These are phyloP conservation scores for Exophiala calicioides DNA, from an alignment of 2,329 filamentous ascomycete species.

Conservation along the genomic window DNA sequence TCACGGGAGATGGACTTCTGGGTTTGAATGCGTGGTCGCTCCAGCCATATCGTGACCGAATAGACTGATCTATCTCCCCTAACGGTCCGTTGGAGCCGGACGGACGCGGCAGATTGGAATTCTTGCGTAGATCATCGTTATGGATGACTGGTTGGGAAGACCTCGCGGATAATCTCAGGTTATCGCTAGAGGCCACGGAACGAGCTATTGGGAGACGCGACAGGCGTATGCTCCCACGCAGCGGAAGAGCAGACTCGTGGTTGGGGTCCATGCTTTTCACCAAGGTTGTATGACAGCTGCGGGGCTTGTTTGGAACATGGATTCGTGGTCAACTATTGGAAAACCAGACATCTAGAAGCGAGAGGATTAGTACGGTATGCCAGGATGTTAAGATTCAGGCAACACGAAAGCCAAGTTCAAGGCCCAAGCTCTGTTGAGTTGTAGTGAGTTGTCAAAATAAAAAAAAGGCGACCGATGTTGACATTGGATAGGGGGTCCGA, in stretches of 20 bases:
- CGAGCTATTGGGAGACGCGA: slow-evolving; percentile 30
- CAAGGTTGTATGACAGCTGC: slow-evolving; percentile 3
- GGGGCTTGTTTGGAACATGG: slow-evolving; percentile 6
- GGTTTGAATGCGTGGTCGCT: slow-evolving; percentile 9
- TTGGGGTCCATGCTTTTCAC: slow-evolving; percentile 26
- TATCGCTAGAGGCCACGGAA: slow-evolving; percentile 27
- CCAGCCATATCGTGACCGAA: slow-evolving; percentile 25
- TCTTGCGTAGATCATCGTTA: slow-evolving; percentile 26
- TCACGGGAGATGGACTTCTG: slow-evolving; percentile 24
- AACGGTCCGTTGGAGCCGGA: slow-evolving; percentile 8
- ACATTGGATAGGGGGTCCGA: slow-evolving; percentile 3
- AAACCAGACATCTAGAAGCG: slow-evolving; percentile 2
- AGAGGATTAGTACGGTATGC: too few relatives aligned
- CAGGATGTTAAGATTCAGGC: too few relatives aligned
- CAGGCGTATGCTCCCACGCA: slow-evolving; percentile 24
- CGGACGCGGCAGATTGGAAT: slow-evolving; percentile 20
- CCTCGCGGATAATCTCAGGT: slow-evolving; percentile 18
- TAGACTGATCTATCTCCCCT: slow-evolving; percentile 25
- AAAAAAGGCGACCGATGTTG: slow-evolving; percentile 8
- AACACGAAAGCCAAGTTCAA: not conserved
- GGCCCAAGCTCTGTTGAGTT: not conserved
- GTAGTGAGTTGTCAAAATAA: too few relatives aligned
- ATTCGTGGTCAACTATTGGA: slow-evolving; percentile 3
- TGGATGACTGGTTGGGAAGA: slow-evolving; percentile 15
- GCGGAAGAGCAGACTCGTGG: slow-evolving; percentile 18